These are phyloP conservation scores for Telfairia occidentalis DNA, from an alignment of 331 rosid species.

Conservation along the genomic window DNA sequence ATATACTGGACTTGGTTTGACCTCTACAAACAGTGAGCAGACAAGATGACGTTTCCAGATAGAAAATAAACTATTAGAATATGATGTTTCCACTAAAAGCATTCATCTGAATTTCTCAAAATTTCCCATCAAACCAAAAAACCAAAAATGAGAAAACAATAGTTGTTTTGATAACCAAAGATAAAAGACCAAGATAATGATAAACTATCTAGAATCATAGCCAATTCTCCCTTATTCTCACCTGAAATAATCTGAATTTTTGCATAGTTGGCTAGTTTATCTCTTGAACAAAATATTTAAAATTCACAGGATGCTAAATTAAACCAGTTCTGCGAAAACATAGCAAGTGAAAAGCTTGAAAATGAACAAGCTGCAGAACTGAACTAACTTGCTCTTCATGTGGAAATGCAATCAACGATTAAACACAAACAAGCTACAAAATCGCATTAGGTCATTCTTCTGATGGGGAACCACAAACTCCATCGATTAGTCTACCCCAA, in stretches of 20 bases:
- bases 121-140: background rate
- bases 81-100: background rate
- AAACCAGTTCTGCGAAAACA: background rate
- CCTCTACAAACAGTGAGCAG: conserved; percentile 14
- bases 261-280: background rate
- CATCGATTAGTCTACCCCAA: background rate
- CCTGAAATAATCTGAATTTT: background rate
- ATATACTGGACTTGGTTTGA: conserved; percentile 17
- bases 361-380: background rate
- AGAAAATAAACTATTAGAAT: background rate
- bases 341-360: background rate
- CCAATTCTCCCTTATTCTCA: background rate
- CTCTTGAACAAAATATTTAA: background rate
- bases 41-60: background rate
- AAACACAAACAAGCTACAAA: background rate
- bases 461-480: background rate
- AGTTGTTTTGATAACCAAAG: background rate
- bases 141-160: background rate
- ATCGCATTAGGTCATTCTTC: background rate
- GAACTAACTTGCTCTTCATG: background rate
- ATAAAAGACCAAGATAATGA: background rate
- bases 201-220: background rate
- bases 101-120: background rate
- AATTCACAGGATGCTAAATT: background rate
- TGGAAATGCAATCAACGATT: background rate